A percentile compares a stretch with the other conserved stretches of the same genome.
Conservation (phyloP, 805 yeast species). For the Ogataea corticis region DNA sequence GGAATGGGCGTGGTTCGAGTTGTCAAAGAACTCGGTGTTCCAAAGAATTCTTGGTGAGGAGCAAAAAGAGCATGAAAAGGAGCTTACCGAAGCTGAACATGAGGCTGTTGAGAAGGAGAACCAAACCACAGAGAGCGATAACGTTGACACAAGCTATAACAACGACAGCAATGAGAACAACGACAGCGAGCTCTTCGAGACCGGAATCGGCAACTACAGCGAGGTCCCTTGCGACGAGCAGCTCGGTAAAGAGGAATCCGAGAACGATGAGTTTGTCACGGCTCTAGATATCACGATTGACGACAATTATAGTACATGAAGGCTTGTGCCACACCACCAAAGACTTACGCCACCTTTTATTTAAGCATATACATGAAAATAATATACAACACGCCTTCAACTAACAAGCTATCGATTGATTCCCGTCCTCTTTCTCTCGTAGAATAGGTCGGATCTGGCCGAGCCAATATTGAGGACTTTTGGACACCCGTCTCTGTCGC, state of each 20-base stretch:
- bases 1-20: constrained; percentile 59
- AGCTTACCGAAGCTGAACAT: too few species aligned
- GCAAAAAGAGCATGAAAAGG: too few species aligned
- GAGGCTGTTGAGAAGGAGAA: background rate
- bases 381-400: background rate
- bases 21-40: constrained; percentile 38
- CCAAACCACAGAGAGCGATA: constrained; percentile 4
- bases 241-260: constrained; percentile 5
- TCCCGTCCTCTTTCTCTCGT: constrained; percentile 48
- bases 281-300: constrained; percentile 21
- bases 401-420: background rate
- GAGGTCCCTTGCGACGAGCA: background rate
- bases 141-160: background rate
- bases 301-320: background rate
- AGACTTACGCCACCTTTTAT: background rate
- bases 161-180: background rate
- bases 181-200: background rate
- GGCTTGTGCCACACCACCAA: background rate
- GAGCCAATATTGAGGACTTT: constrained; percentile 78
- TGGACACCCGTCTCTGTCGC: constrained; percentile 92
- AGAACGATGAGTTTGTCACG: constrained; percentile 20
- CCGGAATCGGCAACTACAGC: too few species aligned
- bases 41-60: constrained; percentile 17
- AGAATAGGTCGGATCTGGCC: constrained; percentile 64
- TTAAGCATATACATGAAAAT: background rate